Base-by-base conservation (phyloP, 164 flowering plant genomes). In the Cinnamomum micranthum region DNA sequence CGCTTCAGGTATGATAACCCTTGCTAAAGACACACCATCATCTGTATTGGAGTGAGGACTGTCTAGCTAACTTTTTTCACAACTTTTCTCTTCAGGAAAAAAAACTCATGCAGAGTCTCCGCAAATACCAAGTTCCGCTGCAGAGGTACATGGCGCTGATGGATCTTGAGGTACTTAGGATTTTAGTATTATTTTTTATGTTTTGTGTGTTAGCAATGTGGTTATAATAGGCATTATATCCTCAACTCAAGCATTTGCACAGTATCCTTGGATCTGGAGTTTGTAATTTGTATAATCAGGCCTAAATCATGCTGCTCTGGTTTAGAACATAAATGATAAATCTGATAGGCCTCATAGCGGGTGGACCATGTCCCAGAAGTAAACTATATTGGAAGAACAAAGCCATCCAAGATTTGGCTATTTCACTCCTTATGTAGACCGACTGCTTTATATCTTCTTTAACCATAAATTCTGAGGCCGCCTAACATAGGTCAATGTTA, bases 111-210 rank as follows among this genome's bases (percentile, higher is more conserved):
- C 78, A 84, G 47, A 81, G 66, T 75, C 75, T 93, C 73, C 86
- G 94, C 66, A 84, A 92, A 50, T 92, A 89, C 78, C 81, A 90
- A 75, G 85, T 89, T 76, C 97, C 98, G 0, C 78, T 93, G 79
- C 98, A 91, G 69, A 89, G 84, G 65, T 93, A 90, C 77, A 79
- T 84, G 83, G 87, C 97, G 31, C 67, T 92, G 89, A 92, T 88
- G 91, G 98, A 93, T 70, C 95, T 93, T 70, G 84, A 90, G 97
- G 96, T 87, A 73, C 35, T 28, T 11, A 20, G 27, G 58, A 55
- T 55, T 55, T 14, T 55, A 6, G 47, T 20, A 14, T 13, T 55
- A 55, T 55, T 55, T 4, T 55, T 55, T 55, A 20, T 55, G 17
- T 17, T 55, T 55, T 15, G 60, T 55, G n/a, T 15, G 20, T 55